A percentile compares a stretch with the other conserved stretches of the same genome.
Conservation (phyloP, 352 stramenopile genomes). For the Pythium rhizo-oryzae region DNA sequence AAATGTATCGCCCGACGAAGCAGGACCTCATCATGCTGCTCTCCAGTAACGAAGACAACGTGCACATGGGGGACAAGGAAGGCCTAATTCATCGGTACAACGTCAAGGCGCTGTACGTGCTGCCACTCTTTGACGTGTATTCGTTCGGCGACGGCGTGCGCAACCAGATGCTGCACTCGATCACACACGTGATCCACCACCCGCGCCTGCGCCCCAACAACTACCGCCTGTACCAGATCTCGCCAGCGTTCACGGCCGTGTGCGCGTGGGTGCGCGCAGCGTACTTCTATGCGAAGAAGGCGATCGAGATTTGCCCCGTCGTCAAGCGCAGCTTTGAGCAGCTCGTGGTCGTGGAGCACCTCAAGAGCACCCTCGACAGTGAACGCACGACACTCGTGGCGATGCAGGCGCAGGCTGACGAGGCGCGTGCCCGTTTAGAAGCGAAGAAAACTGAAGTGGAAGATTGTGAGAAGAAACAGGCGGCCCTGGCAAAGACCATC, state of each 20-base stretch:
- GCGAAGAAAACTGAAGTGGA: conserved; percentile 25
- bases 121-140: conserved; percentile 82
- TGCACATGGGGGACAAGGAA: conserved; percentile 76
- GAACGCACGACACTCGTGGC: conserved; percentile 32
- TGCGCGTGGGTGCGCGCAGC: conserved; percentile 76
- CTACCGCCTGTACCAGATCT: conserved; percentile 58
- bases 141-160: conserved; percentile 73
- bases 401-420: conserved; percentile 28
- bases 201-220: conserved; percentile 69
- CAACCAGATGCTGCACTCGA: conserved; percentile 51
- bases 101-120: conserved; percentile 77
- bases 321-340: conserved; percentile 61
- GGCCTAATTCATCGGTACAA: conserved; percentile 78
- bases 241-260: conserved; percentile 61
- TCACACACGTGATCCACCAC: conserved; percentile 78
- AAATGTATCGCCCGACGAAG: conserved; percentile 45
- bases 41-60: conserved; percentile 81
- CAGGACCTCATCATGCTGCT: conserved; percentile 72
- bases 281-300: conserved; percentile 69
- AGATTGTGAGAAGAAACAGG: conserved; percentile 29
- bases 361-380: conserved; percentile 31
- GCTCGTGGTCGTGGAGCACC: conserved; percentile 53
- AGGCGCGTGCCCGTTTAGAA: conserved; percentile 23
- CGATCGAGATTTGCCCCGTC: conserved; percentile 66
- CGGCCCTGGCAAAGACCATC: conserved; percentile 51